Conservation (phyloP, 73 alveolate species). For the Urostyla sp. region DNA sequence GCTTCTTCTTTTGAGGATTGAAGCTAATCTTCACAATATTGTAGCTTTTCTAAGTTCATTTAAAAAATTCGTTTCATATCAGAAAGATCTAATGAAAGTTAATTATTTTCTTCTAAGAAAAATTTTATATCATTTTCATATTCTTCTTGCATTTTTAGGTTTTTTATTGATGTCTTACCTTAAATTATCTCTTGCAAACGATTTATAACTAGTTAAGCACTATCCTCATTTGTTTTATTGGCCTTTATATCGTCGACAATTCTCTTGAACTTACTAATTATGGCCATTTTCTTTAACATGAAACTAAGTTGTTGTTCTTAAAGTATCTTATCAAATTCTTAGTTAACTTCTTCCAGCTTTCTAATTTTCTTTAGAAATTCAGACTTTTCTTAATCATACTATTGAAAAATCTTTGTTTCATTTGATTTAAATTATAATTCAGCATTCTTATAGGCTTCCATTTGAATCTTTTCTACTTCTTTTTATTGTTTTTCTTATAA, state of each 20-base stretch:
- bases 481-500: slow-evolving; percentile 3
- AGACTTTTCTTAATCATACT: slow-evolving; percentile 39
- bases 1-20: too few species aligned
- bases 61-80: slow-evolving; percentile 34
- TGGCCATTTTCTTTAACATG: slow-evolving; percentile 17
- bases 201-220: background rate
- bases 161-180: slow-evolving; percentile 26
- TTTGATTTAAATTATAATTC: slow-evolving; percentile 38
- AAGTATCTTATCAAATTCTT: slow-evolving; percentile 29
- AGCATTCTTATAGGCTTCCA: slow-evolving; percentile 22
- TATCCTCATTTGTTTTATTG: background rate
- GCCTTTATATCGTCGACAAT: background rate
- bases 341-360: slow-evolving; percentile 13
- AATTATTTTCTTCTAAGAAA: slow-evolving; percentile 43
- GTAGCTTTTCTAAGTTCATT: too few species aligned
- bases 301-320: background rate
- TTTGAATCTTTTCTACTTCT: slow-evolving; percentile 44
- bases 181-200: background rate
- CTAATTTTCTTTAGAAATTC: slow-evolving; percentile 32
- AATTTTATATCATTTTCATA: slow-evolving; percentile 26
- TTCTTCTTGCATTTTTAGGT: background rate
- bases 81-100: background rate
- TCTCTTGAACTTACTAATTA: background rate
- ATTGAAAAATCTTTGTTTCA: slow-evolving; percentile 40
- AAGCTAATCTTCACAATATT: too few species aligned